phyloP scores from a whole-genome alignment of 176 grass and related monocot species.

The Musa beccarii region DNA sequence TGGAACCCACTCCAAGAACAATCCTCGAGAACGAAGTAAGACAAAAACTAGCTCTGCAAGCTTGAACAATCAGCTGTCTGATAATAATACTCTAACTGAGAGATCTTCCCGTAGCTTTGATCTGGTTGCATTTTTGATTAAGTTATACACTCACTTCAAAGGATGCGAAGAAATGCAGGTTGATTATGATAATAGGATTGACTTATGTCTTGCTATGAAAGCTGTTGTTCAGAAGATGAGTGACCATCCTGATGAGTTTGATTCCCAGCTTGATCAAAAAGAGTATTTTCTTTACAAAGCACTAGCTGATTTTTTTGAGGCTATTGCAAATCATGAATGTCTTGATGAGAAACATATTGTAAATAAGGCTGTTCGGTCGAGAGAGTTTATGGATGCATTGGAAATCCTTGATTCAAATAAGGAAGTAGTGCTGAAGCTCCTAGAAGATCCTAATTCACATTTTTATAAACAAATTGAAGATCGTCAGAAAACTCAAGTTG shows the following conservation, averaged over 20 bases:
- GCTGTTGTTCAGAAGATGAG: constrained; percentile 17
- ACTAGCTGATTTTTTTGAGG: constrained; percentile 52
- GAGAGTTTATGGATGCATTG: constrained; percentile 46
- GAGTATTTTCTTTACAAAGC: constrained; percentile 46
- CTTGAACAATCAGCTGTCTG: neutral
- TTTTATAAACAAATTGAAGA: constrained; percentile 46
- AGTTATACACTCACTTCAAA: constrained; percentile 45
- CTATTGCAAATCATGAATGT: constrained; percentile 48
- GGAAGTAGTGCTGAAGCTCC: constrained; percentile 56
- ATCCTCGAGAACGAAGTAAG: constrained; percentile 10
- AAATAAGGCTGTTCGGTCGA: constrained; percentile 31
- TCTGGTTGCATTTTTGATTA: constrained; percentile 45
- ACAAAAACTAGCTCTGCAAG: constrained; percentile 26
- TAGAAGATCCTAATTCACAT: constrained; percentile 58
- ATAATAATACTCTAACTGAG: constrained; percentile 29
- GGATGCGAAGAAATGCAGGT: constrained; percentile 22
- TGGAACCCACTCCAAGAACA: constrained; percentile 21
- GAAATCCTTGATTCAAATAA: constrained; percentile 49
- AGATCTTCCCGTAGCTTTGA: constrained; percentile 50
- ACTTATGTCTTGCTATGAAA: constrained; percentile 20
- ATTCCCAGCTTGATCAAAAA: constrained; percentile 19
- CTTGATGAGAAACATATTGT: constrained; percentile 24
- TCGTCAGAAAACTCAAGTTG: constrained; percentile 34
- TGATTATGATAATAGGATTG: constrained; percentile 14
- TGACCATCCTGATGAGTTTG: constrained; percentile 19